These are phyloP conservation scores for Drechslera avenae DNA, from an alignment of 2,329 filamentous ascomycete species.

Conservation along the genomic window DNA sequence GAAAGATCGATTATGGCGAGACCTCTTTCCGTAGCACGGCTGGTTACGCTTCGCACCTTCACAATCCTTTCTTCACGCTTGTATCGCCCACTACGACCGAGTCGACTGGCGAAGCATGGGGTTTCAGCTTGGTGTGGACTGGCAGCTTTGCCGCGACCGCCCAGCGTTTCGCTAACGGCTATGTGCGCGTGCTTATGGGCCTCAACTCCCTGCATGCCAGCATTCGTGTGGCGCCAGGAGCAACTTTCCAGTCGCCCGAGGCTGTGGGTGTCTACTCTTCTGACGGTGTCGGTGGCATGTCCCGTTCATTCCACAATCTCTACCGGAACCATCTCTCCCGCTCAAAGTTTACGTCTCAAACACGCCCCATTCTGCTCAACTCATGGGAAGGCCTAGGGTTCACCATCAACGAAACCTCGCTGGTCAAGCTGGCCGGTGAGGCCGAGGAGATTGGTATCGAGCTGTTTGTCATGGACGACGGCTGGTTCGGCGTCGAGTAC, in stretches of 20 bases:
- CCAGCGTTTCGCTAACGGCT: constrained; percentile 66
- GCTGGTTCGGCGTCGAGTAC: constrained; percentile 69
- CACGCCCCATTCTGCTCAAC: constrained; percentile 64
- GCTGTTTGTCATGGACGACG: constrained; percentile 69
- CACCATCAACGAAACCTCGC: constrained; percentile 61
- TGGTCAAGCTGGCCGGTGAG: constrained; percentile 61
- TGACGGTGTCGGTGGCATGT: constrained; percentile 65
- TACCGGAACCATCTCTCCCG: constrained; percentile 66
- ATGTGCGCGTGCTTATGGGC: constrained; percentile 64
- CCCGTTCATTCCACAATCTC: constrained; percentile 64
- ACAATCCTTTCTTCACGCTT: constrained; percentile 68
- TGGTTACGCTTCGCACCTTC: constrained; percentile 67
- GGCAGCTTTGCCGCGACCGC: constrained; percentile 67
- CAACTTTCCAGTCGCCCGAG: constrained; percentile 65
- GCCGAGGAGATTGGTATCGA: constrained; percentile 65
- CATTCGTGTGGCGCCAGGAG: constrained; percentile 61
- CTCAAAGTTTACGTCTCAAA: constrained; percentile 59
- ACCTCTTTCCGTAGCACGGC: constrained; percentile 62
- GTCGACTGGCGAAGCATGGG: constrained; percentile 65
- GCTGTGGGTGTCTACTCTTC: constrained; percentile 66
- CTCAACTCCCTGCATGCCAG: constrained; percentile 66
- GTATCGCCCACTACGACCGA: constrained; percentile 64
- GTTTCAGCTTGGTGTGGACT: constrained; percentile 68
- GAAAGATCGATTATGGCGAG: constrained; percentile 62
- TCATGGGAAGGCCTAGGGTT: constrained; percentile 69